Percentiles rank a stretch among this genome's conserved stretches.
phyloP scores from a whole-genome alignment of 2,329 filamentous ascomycete genomes.

The Cordyceps javanica region DNA sequence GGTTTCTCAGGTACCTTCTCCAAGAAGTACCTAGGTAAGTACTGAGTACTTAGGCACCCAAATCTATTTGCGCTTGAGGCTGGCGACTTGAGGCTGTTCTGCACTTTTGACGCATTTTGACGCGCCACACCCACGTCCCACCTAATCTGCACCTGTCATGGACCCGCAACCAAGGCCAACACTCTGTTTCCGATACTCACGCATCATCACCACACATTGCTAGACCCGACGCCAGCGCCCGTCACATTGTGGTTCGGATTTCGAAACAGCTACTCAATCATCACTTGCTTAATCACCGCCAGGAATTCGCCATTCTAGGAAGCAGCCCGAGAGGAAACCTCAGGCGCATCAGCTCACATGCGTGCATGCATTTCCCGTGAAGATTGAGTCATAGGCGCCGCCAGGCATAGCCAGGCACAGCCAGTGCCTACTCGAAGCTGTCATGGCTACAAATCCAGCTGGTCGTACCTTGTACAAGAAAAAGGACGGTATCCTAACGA shows the following conservation, averaged over 20 bases:
- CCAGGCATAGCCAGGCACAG: not conserved
- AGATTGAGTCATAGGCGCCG: not conserved
- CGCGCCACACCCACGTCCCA: slow-evolving; percentile 7
- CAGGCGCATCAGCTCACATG: slow-evolving; percentile 1
- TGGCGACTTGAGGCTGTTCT: not conserved
- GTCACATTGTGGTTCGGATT: not conserved
- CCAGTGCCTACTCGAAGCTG: slow-evolving; percentile 10
- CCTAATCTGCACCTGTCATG: slow-evolving; percentile 5
- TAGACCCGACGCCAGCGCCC: not conserved
- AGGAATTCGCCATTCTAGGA: not conserved
- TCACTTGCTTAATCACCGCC: not conserved
- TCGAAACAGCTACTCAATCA: not conserved
- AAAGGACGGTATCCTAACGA: slow-evolving; percentile 77
- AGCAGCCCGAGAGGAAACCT: no score
- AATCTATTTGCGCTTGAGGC: no score
- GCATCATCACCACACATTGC: slow-evolving; percentile 1
- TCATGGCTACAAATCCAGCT: slow-evolving; percentile 52
- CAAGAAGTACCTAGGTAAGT: no score
- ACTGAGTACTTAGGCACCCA: no score
- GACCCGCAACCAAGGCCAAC: not conserved
- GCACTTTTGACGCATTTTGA: not conserved
- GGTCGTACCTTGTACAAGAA: slow-evolving; percentile 84
- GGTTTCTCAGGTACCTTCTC: no score
- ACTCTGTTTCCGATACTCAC: not conserved
- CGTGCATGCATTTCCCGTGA: not conserved